Conservation (phyloP, 495 filamentous ascomycete genomes). For the Bathelium albidoporum region DNA sequence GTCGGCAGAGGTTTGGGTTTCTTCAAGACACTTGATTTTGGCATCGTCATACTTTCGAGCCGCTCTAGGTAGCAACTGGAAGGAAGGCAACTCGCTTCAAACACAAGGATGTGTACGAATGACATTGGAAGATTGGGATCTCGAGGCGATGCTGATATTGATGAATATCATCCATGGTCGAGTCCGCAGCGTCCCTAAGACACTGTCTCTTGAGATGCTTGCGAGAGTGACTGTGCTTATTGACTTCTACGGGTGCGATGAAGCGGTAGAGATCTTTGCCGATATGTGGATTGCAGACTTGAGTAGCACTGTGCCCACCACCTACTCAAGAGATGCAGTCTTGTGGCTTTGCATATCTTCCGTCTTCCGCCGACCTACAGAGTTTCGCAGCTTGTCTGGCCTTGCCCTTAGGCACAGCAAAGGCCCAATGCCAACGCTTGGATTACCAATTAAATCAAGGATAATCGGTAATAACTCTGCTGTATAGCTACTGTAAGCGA, state of each 20-base stretch:
- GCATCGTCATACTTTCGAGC: conserved; percentile 39
- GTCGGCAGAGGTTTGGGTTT: conserved; percentile 35
- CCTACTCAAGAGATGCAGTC: conserved; percentile 25
- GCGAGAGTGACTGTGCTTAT: conserved; percentile 41
- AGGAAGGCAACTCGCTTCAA: conserved; percentile 26
- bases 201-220: conserved; percentile 36
- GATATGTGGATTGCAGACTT: conserved; percentile 36
- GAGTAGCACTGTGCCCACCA: conserved; percentile 11
- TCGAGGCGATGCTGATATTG: conserved; percentile 37
- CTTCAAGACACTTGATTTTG: conserved; percentile 41
- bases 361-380: conserved; percentile 22
- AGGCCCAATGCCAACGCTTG: conserved; percentile 2
- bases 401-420: conserved; percentile 6
- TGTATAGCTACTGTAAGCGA: neutral
- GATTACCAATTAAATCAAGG: conserved; percentile 9
- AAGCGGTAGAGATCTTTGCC: conserved; percentile 33
- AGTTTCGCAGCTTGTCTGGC: conserved; percentile 7
- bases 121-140: conserved; percentile 30
- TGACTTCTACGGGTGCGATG: conserved; percentile 41
- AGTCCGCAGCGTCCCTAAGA: conserved; percentile 31
- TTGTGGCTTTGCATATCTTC: conserved; percentile 35
- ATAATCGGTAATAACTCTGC: neutral
- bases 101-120: conserved; percentile 37
- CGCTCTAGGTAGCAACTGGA: conserved; percentile 28
- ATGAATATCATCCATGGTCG: conserved; percentile 44